Percentiles rank a stretch among this genome's conserved stretches.
These are phyloP conservation scores for Talaromyces trachyspermus DNA, from an alignment of 495 filamentous ascomycete species.

Conservation along the genomic window DNA sequence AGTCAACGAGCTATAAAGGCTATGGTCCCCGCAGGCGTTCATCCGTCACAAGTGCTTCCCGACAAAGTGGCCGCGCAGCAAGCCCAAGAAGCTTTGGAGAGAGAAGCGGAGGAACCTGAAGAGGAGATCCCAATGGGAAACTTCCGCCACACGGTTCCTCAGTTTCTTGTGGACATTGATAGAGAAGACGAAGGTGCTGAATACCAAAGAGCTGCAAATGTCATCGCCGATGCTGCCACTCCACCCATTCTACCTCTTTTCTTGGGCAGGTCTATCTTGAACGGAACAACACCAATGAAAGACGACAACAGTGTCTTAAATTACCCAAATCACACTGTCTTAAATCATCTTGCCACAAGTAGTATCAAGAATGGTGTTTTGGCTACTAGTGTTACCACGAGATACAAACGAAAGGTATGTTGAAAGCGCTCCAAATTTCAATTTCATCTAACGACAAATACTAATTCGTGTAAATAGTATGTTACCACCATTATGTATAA, in stretches of 20 bases:
- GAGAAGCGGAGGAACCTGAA: constrained; percentile 38
- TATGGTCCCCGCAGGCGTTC: constrained; percentile 29
- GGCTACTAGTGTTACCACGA: constrained; percentile 92
- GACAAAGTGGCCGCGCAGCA: constrained; percentile 29
- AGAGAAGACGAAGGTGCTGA: constrained; percentile 65
- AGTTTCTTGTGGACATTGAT: constrained; percentile 80
- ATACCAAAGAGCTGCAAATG: constrained; percentile 61
- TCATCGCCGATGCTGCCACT: constrained; percentile 64
- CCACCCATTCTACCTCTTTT: constrained; percentile 87
- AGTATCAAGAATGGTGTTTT: constrained; percentile 95
- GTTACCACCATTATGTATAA: constrained; percentile 98
- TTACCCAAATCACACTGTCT: constrained; percentile 92
- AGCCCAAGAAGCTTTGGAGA: constrained; percentile 29
- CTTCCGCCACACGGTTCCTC: constrained; percentile 59
- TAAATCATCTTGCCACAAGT: constrained; percentile 97
- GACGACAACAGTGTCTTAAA: constrained; percentile 94
- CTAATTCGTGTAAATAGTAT: constrained; percentile 54
- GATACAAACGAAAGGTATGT: constrained; percentile 94
- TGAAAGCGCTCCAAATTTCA: constrained; percentile 10
- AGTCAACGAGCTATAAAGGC: constrained; percentile 21
- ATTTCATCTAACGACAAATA: neutral
- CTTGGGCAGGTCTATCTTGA: constrained; percentile 88
- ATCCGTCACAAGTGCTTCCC: constrained; percentile 39
- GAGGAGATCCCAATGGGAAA: constrained; percentile 40
- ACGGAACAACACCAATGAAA: constrained; percentile 83